Percentiles rank a stretch among this genome's conserved stretches.
Evolutionary conservation across 176 grass and related monocot species (phyloP).

Genomic region (sorghum (Sorghum bicolor)): DNA sequence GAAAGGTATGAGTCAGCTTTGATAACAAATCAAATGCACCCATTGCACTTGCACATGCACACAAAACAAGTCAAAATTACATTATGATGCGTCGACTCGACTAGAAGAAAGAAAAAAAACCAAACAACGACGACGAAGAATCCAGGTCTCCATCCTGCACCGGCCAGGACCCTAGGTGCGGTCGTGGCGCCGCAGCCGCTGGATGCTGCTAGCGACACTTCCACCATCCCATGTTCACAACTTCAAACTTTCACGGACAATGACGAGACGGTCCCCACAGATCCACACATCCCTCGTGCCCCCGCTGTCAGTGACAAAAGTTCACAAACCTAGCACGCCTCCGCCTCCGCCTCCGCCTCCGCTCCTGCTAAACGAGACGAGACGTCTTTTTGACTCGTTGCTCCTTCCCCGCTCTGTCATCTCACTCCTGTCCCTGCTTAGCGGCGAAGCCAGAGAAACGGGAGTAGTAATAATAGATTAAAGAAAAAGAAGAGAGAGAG

Average conservation of each 20-base stretch:
- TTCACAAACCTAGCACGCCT: neutral
- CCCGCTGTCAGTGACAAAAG: constrained; percentile 14
- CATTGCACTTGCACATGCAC: too few species aligned
- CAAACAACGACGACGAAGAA: neutral
- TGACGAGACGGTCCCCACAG: neutral
- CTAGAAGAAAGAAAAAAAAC: neutral
- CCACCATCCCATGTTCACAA: neutral
- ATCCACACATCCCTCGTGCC: too few species aligned
- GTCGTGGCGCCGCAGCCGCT: neutral
- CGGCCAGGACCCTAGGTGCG: neutral
- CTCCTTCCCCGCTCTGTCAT: neutral
- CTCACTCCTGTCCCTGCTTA: neutral
- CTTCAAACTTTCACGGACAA: neutral
- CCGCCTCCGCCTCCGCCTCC: neutral
- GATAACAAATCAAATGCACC: neutral
- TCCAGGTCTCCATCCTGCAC: neutral
- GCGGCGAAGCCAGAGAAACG: constrained; percentile 30
- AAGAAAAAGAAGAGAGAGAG: neutral
- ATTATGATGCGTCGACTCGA: neutral
- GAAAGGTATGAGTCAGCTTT: too few species aligned
- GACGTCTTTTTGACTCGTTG: constrained; percentile 13
- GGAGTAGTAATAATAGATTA: neutral
- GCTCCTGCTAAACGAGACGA: neutral
- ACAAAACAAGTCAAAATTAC: neutral
- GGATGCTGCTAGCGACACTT: neutral